Evolutionary conservation across 805 yeast genomes (phyloP).

Genomic region (Schwanniomyces polymorphus): DNA sequence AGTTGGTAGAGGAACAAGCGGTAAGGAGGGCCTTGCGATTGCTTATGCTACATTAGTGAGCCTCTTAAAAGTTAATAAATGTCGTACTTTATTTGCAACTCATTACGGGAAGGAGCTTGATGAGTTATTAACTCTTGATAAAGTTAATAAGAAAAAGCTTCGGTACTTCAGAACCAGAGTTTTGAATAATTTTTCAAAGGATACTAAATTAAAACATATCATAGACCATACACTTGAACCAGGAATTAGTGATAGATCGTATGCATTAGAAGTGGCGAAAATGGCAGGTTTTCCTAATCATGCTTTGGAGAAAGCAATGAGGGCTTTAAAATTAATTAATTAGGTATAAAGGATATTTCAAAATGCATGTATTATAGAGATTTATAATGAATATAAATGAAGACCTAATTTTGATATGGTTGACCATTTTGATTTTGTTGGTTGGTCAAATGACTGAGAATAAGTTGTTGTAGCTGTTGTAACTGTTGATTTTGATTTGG

Average conservation of each 20-base stretch:
- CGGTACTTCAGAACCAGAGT: constrained; percentile 35
- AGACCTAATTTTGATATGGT: constrained; percentile 2
- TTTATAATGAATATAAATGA: neutral
- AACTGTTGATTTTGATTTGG: constrained; percentile 7
- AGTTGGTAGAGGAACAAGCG: constrained; percentile 85
- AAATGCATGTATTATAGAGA: constrained; percentile 3
- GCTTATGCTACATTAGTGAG: constrained; percentile 74
- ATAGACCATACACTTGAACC: constrained; percentile 58
- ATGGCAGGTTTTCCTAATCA: constrained; percentile 73
- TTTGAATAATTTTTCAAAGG: constrained; percentile 7
- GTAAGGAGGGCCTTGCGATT: constrained; percentile 79
- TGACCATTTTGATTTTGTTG: constrained; percentile 10
- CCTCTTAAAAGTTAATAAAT: constrained; percentile 52
- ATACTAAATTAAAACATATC: constrained; percentile 22
- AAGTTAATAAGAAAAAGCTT: constrained; percentile 23
- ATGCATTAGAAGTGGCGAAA: constrained; percentile 74
- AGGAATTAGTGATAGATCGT: constrained; percentile 75
- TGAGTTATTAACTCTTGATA: constrained; percentile 31
- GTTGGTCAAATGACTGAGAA: constrained; percentile 18
- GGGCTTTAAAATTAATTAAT: constrained; percentile 14
- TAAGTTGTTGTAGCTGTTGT: constrained; percentile 15
- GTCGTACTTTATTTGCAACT: constrained; percentile 85
- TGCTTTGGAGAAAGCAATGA: constrained; percentile 55
- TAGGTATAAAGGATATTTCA: neutral
- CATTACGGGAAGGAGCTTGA: constrained; percentile 58